Evolutionary conservation across 2,329 filamentous ascomycete genomes (phyloP).

Genomic region (Ophiostoma ips): DNA sequence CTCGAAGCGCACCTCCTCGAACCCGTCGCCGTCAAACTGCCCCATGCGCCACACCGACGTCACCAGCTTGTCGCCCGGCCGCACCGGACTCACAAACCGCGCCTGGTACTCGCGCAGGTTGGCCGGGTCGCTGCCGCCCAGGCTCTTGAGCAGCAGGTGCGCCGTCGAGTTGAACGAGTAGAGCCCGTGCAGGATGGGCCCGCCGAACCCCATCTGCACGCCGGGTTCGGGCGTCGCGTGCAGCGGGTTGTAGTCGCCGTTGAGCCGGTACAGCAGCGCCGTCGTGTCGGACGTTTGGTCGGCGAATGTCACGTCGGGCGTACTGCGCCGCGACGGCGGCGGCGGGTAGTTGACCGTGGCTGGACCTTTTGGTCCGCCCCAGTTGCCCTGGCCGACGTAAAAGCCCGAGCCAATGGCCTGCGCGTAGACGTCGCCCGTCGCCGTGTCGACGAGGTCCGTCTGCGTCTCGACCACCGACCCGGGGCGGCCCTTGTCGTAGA

Average conservation of each 20-base stretch:
- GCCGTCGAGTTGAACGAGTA: constrained; percentile 74
- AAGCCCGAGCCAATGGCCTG: constrained; percentile 59
- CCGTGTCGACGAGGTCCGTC: constrained; percentile 58
- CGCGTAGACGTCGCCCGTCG: constrained; percentile 55
- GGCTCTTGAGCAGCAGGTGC: constrained; percentile 56
- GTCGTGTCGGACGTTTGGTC: constrained; percentile 60
- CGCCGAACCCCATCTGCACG: constrained; percentile 80
- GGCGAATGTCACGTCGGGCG: constrained; percentile 55
- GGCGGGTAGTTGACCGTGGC: constrained; percentile 66
- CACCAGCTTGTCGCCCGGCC: constrained; percentile 68
- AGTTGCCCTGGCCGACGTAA: constrained; percentile 65
- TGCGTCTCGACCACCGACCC: constrained; percentile 73
- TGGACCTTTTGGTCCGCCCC: constrained; percentile 84
- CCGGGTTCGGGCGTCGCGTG: constrained; percentile 79
- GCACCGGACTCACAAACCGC: constrained; percentile 72
- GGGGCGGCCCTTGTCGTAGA: constrained; percentile 81
- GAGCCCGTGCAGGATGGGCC: constrained; percentile 77
- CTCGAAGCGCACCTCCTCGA: constrained; percentile 72
- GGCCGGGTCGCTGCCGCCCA: constrained; percentile 63
- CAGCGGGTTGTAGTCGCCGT: constrained; percentile 89
- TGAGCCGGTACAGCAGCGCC: constrained; percentile 66
- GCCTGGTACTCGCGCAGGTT: constrained; percentile 85
- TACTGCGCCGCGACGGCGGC: constrained; percentile 51
- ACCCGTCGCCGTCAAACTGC: constrained; percentile 64
- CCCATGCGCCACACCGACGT: constrained; percentile 73